These are phyloP conservation scores for Daldinia bambusicola DNA, from an alignment of 495 filamentous ascomycete species.

Conservation along the genomic window DNA sequence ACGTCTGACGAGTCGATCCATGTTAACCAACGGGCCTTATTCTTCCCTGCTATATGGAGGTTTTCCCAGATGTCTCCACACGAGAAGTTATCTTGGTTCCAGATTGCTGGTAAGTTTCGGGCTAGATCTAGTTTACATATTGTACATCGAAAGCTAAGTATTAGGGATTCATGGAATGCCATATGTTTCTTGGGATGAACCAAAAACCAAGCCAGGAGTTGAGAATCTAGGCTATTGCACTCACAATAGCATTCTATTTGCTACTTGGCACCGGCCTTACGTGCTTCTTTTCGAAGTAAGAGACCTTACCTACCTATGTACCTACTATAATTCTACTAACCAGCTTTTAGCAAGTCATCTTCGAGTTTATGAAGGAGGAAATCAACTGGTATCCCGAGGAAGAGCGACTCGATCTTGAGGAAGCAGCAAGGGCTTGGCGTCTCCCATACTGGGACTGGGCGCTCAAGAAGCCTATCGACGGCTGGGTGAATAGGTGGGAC, in stretches of 20 bases:
- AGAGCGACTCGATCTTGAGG: not conserved
- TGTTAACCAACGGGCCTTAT: not conserved
- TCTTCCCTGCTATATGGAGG: not conserved
- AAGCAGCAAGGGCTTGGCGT: conserved; percentile 1
- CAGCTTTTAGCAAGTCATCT: not conserved
- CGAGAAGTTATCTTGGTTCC: not conserved
- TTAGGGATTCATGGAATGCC: not conserved
- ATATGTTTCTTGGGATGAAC: not conserved
- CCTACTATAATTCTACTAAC: not conserved
- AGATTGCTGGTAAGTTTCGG: not conserved
- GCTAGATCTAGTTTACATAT: not conserved
- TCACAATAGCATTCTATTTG: not conserved
- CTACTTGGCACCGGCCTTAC: not conserved
- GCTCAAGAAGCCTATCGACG: not conserved
- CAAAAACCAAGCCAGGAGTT: not conserved
- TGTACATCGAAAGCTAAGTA: not conserved
- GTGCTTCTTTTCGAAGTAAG: conserved; percentile 3
- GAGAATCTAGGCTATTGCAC: not conserved
- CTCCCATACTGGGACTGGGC: not conserved
- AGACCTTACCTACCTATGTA: not conserved
- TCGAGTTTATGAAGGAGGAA: not conserved
- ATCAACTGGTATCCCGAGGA: not conserved
- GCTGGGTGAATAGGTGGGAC: not conserved
- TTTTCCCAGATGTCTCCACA: not conserved
- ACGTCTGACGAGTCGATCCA: not conserved